Evolutionary conservation across 23 red algal genomes (phyloP).

Genomic region (Gracilariopsis chorda): DNA sequence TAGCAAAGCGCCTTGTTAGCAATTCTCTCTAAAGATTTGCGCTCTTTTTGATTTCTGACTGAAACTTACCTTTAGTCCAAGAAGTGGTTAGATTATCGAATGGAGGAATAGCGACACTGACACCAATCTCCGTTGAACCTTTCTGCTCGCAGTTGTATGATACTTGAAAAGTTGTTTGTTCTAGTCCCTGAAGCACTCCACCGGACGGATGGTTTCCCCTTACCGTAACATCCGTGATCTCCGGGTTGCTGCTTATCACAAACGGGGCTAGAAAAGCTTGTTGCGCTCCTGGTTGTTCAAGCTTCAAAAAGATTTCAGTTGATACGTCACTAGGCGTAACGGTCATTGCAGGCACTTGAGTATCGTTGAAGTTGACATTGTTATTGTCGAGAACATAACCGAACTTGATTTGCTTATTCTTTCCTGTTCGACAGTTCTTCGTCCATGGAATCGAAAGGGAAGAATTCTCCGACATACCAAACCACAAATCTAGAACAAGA

Average conservation of each 20-base stretch:
- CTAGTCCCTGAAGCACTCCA: constrained; percentile 40
- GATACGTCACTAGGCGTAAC: constrained; percentile 50
- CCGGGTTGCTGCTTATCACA: constrained; percentile 13
- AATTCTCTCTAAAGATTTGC: too few relatives aligned
- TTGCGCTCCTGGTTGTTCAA: constrained; percentile 45
- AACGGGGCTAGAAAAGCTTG: constrained; percentile 48
- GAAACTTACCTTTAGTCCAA: constrained; percentile 45
- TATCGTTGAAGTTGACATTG: neutral
- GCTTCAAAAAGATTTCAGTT: constrained; percentile 46
- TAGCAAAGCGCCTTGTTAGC: neutral
- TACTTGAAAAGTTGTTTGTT: constrained; percentile 21
- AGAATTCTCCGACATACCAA: neutral
- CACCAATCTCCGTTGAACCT: constrained; percentile 29
- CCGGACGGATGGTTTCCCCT: constrained; percentile 54
- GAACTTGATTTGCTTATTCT: constrained; percentile 14
- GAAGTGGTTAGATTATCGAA: constrained; percentile 45
- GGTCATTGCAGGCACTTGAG: neutral
- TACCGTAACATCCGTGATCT: constrained; percentile 11
- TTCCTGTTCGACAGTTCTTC: constrained; percentile 19
- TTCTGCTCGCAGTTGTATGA: constrained; percentile 43
- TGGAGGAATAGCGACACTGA: constrained; percentile 37
- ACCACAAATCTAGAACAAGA: constrained; percentile 2
- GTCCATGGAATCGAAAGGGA: constrained; percentile 11
- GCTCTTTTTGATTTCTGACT: too few relatives aligned
- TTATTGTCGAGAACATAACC: constrained; percentile 20